Base-by-base conservation (phyloP, 495 filamentous ascomycete species). In the Penicillium egyptiacum region DNA sequence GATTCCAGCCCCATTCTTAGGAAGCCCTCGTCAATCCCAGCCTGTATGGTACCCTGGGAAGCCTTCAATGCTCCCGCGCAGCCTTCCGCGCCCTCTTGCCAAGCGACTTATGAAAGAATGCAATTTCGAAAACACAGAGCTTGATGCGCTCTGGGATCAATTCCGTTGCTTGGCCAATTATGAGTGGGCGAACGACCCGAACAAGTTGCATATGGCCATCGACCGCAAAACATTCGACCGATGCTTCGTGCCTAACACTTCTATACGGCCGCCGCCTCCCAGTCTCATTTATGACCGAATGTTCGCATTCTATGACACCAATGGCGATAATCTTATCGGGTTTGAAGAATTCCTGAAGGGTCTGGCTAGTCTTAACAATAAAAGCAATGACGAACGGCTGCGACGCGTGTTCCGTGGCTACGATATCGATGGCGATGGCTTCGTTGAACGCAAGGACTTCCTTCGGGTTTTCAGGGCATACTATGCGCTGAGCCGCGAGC, bases 91-190 rank as follows among this genome's bases (percentile, higher is more conserved):
- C 23, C 67, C 80, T 19, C 66, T 91, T 5, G 83, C 85, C 31
- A 78, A 82, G 47, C 83, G 84, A 50, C 77, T 96, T 49, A 83
- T 83, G 23, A 79, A 81, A 37, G 86, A 90, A 25, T 90, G 88
- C 16, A 83, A 81, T 16, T 92, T 92, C 58, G 91, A 96, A 67
- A 81, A 83, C 31, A 84, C 88, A 3, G 90, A 96, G 66, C 72
- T 98, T 3, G 91, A 98, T 71, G 94, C 91, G 28, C 83, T 94
- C 26, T 98, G 91, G 87, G 93, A 97, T 63, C 95, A 97, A 64
- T 98, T 95, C 81, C 89, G 88, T 9, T 96, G 90, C 58, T 83
- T 96, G 62, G 94, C 94, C 10, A 90, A 87, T 58, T 86, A 85
- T 11, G 87, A 92, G 65, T 96, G 89, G 87, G 71, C 82, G n/a